Percentiles rank a stretch among this genome's conserved stretches.
Conservation (phyloP, 2,329 filamentous ascomycete species). For the Alternaria longipes region DNA sequence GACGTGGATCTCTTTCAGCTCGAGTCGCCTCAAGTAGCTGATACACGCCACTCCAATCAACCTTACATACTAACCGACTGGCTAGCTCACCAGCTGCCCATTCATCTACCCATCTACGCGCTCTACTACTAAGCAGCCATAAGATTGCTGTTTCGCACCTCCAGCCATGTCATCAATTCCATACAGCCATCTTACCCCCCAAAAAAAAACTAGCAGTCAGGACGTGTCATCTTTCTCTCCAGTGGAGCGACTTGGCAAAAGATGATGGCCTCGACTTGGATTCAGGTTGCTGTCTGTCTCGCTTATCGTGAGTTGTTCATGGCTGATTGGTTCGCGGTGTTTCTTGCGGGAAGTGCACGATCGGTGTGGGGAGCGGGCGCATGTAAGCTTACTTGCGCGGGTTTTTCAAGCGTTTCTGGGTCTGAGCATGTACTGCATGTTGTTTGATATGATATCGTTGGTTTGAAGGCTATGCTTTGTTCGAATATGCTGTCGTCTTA, state of each 20-base stretch:
- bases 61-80: too few relatives aligned
- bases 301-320: not conserved
- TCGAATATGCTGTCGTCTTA: too few relatives aligned
- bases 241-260: not conserved
- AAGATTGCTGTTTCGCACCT: constrained; percentile 5
- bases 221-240: not conserved
- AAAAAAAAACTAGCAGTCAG: not conserved
- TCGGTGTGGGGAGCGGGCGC: not conserved
- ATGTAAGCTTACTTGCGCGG: not conserved
- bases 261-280: not conserved
- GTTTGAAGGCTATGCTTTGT: too few relatives aligned
- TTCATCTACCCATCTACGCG: not conserved
- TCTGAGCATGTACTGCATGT: too few relatives aligned
- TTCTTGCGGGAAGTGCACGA: not conserved
- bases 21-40: not conserved
- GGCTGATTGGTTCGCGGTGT: not conserved
- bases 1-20: not conserved
- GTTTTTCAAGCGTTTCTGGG: not conserved
- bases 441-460: too few relatives aligned
- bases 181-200: not conserved
- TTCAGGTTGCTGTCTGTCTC: not conserved
- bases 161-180: not conserved
- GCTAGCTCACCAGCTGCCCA: too few relatives aligned
- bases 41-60: not conserved
- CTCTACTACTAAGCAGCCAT: constrained; percentile 3